phyloP scores from a whole-genome alignment of 768 basidiomycete species.

The Floccularia luteovirens region DNA sequence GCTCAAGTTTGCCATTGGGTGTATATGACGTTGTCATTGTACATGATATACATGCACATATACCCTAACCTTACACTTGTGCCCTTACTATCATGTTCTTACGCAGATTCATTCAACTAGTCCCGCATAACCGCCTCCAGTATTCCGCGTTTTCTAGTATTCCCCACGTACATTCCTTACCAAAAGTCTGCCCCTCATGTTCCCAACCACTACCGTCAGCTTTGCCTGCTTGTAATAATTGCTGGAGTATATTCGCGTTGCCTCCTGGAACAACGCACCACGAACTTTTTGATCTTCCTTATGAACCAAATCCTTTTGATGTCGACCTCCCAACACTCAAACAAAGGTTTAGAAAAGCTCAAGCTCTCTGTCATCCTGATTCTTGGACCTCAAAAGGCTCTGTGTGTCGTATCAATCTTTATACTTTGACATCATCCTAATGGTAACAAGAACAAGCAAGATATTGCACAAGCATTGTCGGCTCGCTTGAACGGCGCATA shows the following conservation, averaged over 20 bases:
- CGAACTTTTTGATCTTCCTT: slow-evolving; percentile 58
- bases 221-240: slow-evolving; percentile 71
- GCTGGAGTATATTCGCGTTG: slow-evolving; percentile 57
- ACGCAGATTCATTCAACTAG: background rate
- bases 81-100: background rate
- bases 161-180: background rate
- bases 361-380: slow-evolving; percentile 82
- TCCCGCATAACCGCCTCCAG: background rate
- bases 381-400: slow-evolving; percentile 66
- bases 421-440: slow-evolving; percentile 6
- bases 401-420: slow-evolving; percentile 18
- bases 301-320: slow-evolving; percentile 60
- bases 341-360: slow-evolving; percentile 60
- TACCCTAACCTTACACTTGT: too few species aligned
- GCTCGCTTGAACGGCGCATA: slow-evolving; percentile 81
- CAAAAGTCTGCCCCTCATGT: slow-evolving; percentile 53
- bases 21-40: background rate
- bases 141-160: background rate
- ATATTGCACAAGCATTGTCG: slow-evolving; percentile 59
- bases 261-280: slow-evolving; percentile 52
- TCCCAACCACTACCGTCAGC: slow-evolving; percentile 47
- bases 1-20: background rate
- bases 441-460: slow-evolving; percentile 38
- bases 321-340: slow-evolving; percentile 57
- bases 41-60: background rate